Evolutionary conservation across 2,329 filamentous ascomycete genomes (phyloP), one percentile per base, ranked within the genome.

Genomic region (Parastagonospora nodorum): DNA sequence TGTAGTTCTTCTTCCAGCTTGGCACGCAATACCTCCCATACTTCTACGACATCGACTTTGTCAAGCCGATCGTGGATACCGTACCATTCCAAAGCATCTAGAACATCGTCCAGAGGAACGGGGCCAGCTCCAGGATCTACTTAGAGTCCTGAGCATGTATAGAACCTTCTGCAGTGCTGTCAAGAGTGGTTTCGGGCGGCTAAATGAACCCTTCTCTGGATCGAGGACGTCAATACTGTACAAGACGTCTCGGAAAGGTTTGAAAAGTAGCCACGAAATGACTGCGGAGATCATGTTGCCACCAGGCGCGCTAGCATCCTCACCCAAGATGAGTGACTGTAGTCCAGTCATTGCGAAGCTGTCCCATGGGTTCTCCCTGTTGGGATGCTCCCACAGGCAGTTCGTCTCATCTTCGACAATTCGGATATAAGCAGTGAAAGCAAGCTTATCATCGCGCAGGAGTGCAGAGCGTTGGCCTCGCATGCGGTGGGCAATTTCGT

Each of bases 371-470:
- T 83, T 82, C 1, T 80, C 75, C 32, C 80, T 74, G 46, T 77
- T 82, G 29, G 75, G 71, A 48, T 85, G 83, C 73, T 84, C 84
- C 83, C 84, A 87, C 29, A 86, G 71, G 39, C 82, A 83, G 31
- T 79, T 75, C 0, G 84, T 87, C 2, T 83, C 78, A 58, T 87
- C 84, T 19, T 86, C 69, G 43, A 87, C 73, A 36, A 85, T 76
- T 14, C 83, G 81, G 51, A 87, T 82, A 63, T 86, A 86, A 1
- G 80, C 82, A 51, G 82, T 83, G 54, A 87, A 85, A 0, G 82
- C 79, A 37, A 87, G 77, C 33, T 82, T 85, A 61, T 87, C 84
- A 55, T 85, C 76, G 30, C 79, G 82, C 15, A 87, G 74, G 8
- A 87, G 74, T 8, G 84, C 80, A 62, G 84, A 79, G 30, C 83